A percentile compares a stretch with the other conserved stretches of the same genome.
Evolutionary conservation across 192 early-diverging fungal species (phyloP).

Genomic region (Podila minutissima): DNA sequence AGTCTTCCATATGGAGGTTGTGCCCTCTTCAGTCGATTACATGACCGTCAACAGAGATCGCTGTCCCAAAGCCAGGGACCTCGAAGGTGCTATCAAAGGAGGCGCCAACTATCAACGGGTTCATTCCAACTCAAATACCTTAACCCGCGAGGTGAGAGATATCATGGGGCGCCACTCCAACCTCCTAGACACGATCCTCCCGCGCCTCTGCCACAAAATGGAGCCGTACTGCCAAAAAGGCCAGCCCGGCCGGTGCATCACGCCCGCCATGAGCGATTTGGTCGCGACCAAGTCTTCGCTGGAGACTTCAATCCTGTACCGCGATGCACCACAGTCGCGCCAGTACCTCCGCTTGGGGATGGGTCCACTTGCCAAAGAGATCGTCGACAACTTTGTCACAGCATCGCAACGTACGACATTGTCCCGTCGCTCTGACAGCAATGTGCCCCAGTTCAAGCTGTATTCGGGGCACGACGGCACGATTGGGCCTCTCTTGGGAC

Average conservation of each 20-base stretch:
- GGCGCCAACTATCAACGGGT: background rate
- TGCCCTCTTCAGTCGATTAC: constrained; percentile 13
- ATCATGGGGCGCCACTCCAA: background rate
- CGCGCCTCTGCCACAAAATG: constrained; percentile 14
- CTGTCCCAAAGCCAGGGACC: constrained; percentile 6
- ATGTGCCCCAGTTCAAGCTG: background rate
- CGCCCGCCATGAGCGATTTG: background rate
- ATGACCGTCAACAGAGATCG: background rate
- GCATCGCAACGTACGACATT: background rate
- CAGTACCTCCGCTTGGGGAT: constrained; percentile 20
- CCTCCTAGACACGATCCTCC: constrained; percentile 1
- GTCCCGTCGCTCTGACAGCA: background rate
- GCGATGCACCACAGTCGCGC: background rate
- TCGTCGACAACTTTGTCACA: constrained; percentile 1
- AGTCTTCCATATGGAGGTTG: background rate
- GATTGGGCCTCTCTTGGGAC: constrained; percentile 9
- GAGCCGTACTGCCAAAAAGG: background rate
- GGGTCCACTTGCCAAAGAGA: constrained; percentile 7
- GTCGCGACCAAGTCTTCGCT: background rate
- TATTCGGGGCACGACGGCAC: constrained; percentile 31
- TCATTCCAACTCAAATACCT: background rate
- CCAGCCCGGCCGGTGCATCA: background rate
- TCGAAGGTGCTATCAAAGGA: background rate
- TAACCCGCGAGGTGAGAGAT: background rate
- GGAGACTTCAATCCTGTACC: background rate